Evolutionary conservation across 2,329 filamentous ascomycete species (phyloP), one percentile per base, ranked within the genome.

Genomic region (Fusarium dlaminii): DNA sequence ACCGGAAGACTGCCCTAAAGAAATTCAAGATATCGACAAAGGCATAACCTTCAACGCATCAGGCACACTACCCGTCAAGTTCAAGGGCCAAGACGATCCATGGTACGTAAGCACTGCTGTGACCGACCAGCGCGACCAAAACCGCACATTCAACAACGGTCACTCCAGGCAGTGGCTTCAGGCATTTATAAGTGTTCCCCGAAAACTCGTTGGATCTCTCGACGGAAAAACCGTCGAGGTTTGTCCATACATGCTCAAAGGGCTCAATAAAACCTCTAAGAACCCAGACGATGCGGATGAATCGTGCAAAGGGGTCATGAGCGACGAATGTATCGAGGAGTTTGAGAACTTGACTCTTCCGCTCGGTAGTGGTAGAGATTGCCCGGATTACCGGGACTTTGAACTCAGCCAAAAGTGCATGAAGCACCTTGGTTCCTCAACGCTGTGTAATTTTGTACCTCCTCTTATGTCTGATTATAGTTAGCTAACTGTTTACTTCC

Each of bases 321-420:
- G 20, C 0, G 39, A 65, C 7, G 7, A 34, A 5, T 65, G 63
- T 3, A 39, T 65, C 14, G 4, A 39, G 1, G 34, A 29, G 7
- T 6, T 63, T 1, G 36, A 32, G 18, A 15, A 8, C 1, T 30
- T 9, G 10, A n/a, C 22, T 17, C 20, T 27, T 1, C 14, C 58
- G 11, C 8, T 49, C 3, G 1, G 8, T 5, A n/a, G 29, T n/a
- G 4, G 3, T 9, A 1, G 12, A n/a, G 3, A 5, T 5, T 43
- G n/a, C 20, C 24, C 13, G 1, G 1, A 8, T 1, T 20, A 14
- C 8, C 24, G 13, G 18, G 18, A 6, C 4, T 11, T 58, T 4
- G 8, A 18, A 6, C 13, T 22, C 6, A 64, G 30, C 17, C 27
- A 39, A 14, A 18, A 39, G 15, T 63, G 60, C 24, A 18, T 17